Conservation (phyloP, 257 asterid genomes). For the Solanum verrucosum region DNA sequence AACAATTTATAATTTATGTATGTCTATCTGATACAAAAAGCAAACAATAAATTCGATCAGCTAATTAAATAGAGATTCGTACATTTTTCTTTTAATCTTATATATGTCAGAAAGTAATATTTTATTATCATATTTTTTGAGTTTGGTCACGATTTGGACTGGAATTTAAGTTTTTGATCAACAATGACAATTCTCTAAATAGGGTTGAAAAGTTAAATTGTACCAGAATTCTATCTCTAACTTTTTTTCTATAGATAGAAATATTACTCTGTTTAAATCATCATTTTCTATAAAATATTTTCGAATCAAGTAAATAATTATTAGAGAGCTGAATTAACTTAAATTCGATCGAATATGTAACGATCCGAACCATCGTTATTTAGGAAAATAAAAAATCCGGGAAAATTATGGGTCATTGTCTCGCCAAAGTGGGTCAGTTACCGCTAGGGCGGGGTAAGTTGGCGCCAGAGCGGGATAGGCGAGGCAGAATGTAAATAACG, state of each 20-base stretch:
- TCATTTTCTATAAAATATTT: background rate
- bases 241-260: background rate
- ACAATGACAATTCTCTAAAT: background rate
- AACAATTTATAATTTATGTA: too few species aligned
- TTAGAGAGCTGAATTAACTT: background rate
- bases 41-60: too few species aligned
- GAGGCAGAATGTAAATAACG: too few species aligned
- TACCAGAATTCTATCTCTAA: background rate
- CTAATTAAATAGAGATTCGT: too few species aligned
- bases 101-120: background rate
- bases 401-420: too few species aligned
- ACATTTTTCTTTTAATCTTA: too few species aligned
- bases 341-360: background rate
- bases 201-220: background rate
- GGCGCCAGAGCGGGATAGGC: too few species aligned
- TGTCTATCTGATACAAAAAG: background rate
- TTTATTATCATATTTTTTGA: background rate
- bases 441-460: too few species aligned
- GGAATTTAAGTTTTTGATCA: background rate
- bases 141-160: background rate
- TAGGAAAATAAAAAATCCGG: too few species aligned
- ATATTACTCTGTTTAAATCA: background rate
- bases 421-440: too few species aligned
- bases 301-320: background rate
- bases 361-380: too few species aligned